Percentiles rank a stretch among this genome's conserved stretches.
Conservation (phyloP, 192 early-diverging fungal species). For the Coemansia aciculifera region DNA sequence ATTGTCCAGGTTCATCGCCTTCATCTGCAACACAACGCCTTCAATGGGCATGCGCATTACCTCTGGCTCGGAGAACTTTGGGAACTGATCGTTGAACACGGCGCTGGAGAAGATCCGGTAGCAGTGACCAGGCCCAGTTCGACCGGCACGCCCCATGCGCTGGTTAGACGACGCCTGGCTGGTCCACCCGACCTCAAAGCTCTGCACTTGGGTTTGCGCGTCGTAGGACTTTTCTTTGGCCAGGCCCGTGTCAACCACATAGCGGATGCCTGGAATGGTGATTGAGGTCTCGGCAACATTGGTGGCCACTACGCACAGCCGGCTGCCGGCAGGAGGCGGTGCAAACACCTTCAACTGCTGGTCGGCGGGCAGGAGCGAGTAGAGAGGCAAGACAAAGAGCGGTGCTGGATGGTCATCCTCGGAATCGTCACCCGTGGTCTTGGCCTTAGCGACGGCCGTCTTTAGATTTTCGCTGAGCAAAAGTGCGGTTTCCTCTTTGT, state of each 20-base stretch:
- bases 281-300: conserved; percentile 99
- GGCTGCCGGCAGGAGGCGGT: conserved; percentile 78
- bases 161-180: conserved; percentile 93
- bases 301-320: conserved; percentile 93
- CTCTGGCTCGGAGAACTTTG: conserved; percentile 82
- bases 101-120: conserved; percentile 93
- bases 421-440: conserved; percentile 23
- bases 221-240: conserved; percentile 89
- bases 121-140: conserved; percentile 95
- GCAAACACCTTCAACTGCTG: conserved; percentile 93
- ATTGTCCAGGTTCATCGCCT: conserved; percentile 93
- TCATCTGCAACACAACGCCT: conserved; percentile 96
- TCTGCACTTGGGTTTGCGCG: conserved; percentile 82
- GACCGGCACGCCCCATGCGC: conserved; percentile 94
- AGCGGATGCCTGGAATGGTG: conserved; percentile 92
- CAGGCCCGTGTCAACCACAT: conserved; percentile 95
- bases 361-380: conserved; percentile 88
- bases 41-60: conserved; percentile 94
- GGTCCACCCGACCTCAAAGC: conserved; percentile 89
- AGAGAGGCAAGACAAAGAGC: conserved; percentile 95
- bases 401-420: conserved; percentile 57
- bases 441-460: conserved; percentile 12
- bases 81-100: conserved; percentile 90
- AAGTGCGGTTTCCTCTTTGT: conserved; percentile 63
- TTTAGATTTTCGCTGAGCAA: conserved; percentile 53